Percentiles rank a stretch among this genome's conserved stretches.
Evolutionary conservation across 169 alveolate genomes (phyloP).

Genomic region (Cryptosporidium tyzzeri): DNA sequence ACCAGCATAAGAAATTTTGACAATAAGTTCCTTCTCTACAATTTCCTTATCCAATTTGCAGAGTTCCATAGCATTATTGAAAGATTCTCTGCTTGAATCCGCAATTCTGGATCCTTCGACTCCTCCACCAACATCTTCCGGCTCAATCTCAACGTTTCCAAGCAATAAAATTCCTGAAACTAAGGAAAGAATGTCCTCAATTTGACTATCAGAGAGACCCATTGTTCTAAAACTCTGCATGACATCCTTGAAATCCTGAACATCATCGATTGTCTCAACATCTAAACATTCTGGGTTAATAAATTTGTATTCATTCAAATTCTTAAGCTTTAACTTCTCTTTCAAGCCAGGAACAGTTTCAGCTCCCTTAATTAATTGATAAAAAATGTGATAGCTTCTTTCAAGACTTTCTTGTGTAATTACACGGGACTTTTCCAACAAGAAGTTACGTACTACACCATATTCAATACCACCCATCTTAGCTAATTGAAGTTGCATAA

Average conservation of each 20-base stretch:
- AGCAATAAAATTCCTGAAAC: conserved; percentile 93
- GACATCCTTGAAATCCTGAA: conserved; percentile 91
- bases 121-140: conserved; percentile 88
- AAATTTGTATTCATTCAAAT: conserved; percentile 82
- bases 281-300: conserved; percentile 90
- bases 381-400: conserved; percentile 97
- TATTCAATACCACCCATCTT: conserved; percentile 90
- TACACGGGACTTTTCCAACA: conserved; percentile 97
- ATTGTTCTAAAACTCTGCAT: conserved; percentile 90
- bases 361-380: conserved; percentile 93
- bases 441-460: conserved; percentile 93
- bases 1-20: conserved; percentile 86
- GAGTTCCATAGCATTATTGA: conserved; percentile 86
- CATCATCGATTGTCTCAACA: conserved; percentile 94
- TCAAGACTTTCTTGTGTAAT: conserved; percentile 93
- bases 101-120: conserved; percentile 88
- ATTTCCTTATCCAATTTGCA: conserved; percentile 84
- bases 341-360: conserved; percentile 81
- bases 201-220: conserved; percentile 89
- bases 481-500: conserved; percentile 91
- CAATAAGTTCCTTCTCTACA: conserved; percentile 83
- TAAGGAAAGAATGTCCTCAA: conserved; percentile 87
- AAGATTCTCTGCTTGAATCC: conserved; percentile 78
- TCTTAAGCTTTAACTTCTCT: conserved; percentile 83
- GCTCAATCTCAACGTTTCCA: conserved; percentile 95